Evolutionary conservation across 1,139 yeast genomes (phyloP), one percentile per base, ranked within the genome.

Genomic region (Lodderomyces metapsilosis): DNA sequence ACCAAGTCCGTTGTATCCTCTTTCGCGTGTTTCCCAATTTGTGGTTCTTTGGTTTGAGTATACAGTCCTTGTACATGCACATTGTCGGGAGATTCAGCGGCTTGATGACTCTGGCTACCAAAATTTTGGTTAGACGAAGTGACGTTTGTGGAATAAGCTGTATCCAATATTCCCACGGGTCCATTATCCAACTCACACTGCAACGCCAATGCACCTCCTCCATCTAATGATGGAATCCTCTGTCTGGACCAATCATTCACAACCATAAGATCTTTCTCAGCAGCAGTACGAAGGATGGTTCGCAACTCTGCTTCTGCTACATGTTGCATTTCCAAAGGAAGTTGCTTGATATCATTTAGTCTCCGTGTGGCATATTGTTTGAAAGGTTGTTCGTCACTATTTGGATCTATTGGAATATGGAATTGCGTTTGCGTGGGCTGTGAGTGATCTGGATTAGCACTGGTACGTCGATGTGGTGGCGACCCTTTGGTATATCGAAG

Each of bases 161-260:
- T 9, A 15, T 8, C 9, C 18, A 8, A 11, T n/a, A 4, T 9
- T 3, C n/a, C 5, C 4, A 15, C 8, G 17, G 4, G 3, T 5
- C 18, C 32, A 28, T 28, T 28, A 4, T 28, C 32, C 27, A 17
- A 25, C 23, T 37, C 28, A n/a, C 39, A 39, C 15, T 34, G 45
- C 39, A 52, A 42, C 8, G 36, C 38, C 12, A 52, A 34, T 13
- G 18, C 40, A 10, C 36, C 39, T 4, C 39, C 47, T 42, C 32
- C 56, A 39, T 63, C 68, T 31, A 83, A 54, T 1, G 79, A 57
- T 0, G 92, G 91, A 1, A 85, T 50, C 23, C 63, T 62, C 57
- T 80, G 85, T 8, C 47, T 52, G 8, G 55, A 57, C 95, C 95
- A 86, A 52, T 84, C 77, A 48, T 80, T 82, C 1, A 61, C 53